Evolutionary conservation across 768 basidiomycete genomes (phyloP).

Genomic region (Lactarius deliciosus): DNA sequence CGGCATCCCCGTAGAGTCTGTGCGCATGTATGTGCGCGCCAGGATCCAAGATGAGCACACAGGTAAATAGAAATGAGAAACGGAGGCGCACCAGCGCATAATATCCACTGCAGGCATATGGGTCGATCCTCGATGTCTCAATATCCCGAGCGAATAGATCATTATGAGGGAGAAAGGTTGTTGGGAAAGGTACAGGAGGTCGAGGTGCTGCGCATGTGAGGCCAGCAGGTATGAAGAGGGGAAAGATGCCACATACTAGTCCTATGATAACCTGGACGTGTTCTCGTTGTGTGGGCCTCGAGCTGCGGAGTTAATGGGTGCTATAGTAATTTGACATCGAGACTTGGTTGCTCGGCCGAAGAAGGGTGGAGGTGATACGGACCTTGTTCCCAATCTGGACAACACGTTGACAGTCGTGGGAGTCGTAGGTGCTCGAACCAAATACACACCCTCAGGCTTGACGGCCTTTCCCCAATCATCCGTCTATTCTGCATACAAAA

Average conservation of each 20-base stretch:
- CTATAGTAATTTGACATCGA: background rate
- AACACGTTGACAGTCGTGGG: background rate
- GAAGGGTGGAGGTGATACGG: no score
- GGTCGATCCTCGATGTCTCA: no score
- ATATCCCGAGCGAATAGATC: constrained; percentile 36
- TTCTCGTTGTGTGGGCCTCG: constrained; percentile 92
- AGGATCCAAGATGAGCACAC: no score
- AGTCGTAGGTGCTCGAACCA: background rate
- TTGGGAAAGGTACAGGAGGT: constrained; percentile 81
- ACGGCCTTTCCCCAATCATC: background rate
- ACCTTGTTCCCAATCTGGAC: background rate
- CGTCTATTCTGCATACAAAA: background rate
- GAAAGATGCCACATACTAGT: constrained; percentile 64
- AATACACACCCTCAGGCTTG: background rate
- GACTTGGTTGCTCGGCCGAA: background rate
- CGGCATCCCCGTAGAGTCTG: no score
- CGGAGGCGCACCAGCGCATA: no score
- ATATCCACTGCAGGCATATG: no score
- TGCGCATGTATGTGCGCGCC: no score
- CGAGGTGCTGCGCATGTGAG: constrained; percentile 46
- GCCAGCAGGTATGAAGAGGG: background rate
- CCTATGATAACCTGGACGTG: constrained; percentile 87
- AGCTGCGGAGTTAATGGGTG: constrained; percentile 74
- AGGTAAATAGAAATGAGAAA: no score
- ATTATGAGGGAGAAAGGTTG: constrained; percentile 91